Base-by-base conservation (phyloP, 345 rosid genomes). In the Murraya koenigii region DNA sequence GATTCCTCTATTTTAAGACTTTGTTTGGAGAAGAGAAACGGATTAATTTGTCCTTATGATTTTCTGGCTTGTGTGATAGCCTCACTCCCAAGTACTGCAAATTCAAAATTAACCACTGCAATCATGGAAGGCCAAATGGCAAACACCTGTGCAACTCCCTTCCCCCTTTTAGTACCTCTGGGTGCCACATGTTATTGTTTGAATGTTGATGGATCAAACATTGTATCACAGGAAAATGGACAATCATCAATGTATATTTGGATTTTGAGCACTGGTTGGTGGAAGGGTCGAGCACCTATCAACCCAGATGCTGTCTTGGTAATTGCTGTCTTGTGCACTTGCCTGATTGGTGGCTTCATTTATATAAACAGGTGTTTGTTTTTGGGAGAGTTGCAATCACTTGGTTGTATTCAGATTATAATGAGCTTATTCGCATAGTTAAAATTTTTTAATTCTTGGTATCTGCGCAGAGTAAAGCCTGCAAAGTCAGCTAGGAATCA, bases 251-350 rank as follows among this genome's bases (percentile, higher is more conserved):
- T 83, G 86, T 91, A 89, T 81, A 79, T 84, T 33, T 91, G 95
- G 93, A 86, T 91, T 77, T 75, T 89, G 79, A 87, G 91, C 86
- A 91, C 93, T 19, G 93, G 95, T 33, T 89, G 95, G 95, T 91
- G 93, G 95, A 81, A 85, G 77, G 71, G 74, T 61, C 85, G 83
- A 17, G 93, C 95, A 54, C 87, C 89, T 28, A 76, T 88, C 78
- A 91, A 89, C 84, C 88, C 88, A 47, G 93, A 91, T 77, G 89
- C 92, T 66, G 93, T 88, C 39, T 5, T 85, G n/a, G 87, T 91
- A 17, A 82, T 86, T 20, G 88, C 90, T 63, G 78, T 85, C 67
- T 81, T 89, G 63, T 88, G 93, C 85, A 75, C 65, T 77, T 83
- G 78, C 77, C 75, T 91, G 66, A 64, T 91, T 35, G 82, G 84